phyloP scores from a whole-genome alignment of 495 filamentous ascomycete species.

The Astrothelium subdiscretum region DNA sequence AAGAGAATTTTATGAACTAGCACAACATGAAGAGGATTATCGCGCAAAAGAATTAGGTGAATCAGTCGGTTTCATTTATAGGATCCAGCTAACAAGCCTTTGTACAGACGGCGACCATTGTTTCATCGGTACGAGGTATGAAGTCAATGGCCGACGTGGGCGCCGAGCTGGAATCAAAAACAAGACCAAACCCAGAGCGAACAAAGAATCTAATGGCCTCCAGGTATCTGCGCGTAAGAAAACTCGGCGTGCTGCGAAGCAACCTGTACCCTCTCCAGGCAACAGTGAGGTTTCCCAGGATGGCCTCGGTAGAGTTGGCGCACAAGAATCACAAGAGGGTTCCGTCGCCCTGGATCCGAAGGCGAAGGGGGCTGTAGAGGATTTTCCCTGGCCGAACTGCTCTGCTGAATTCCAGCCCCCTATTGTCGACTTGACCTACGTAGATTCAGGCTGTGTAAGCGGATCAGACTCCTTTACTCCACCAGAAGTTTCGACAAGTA shows the following conservation, averaged over 20 bases:
- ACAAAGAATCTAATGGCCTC: not conserved
- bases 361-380: too few relatives aligned
- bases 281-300: too few relatives aligned
- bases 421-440: too few relatives aligned
- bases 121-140: not conserved
- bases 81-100: not conserved
- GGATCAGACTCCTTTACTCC: too few relatives aligned
- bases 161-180: not conserved
- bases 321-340: not conserved
- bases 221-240: not conserved
- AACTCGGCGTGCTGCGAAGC: not conserved
- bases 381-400: too few relatives aligned
- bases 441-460: too few relatives aligned
- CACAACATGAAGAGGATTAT: slow-evolving; percentile 50
- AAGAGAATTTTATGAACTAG: slow-evolving; percentile 58
- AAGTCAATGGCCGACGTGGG: not conserved
- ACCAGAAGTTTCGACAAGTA: too few relatives aligned
- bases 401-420: too few relatives aligned
- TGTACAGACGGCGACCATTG: not conserved
- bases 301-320: not conserved
- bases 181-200: not conserved
- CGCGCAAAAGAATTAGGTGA: slow-evolving; percentile 49
- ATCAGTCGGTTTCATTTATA: slow-evolving; percentile 8
- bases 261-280: not conserved
- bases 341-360: too few relatives aligned